Evolutionary conservation across 805 yeast species (phyloP).

Genomic region (Vanderwaltozyma yarrowii): DNA sequence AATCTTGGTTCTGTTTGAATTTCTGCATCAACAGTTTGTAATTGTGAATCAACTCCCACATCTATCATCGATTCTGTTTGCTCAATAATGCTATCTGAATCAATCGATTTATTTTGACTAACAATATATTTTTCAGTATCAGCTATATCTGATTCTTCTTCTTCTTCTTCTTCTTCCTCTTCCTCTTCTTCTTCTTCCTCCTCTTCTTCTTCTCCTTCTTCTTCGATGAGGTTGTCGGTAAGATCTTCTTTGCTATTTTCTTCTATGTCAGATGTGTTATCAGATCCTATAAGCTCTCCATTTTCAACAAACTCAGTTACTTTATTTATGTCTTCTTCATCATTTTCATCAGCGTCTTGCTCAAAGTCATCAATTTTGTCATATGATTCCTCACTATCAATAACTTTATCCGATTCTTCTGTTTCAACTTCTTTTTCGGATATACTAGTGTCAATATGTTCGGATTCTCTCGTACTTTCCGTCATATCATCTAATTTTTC

Average conservation of each 20-base stretch:
- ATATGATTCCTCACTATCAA: conserved; percentile 2
- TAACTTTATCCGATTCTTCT: conserved; percentile 3
- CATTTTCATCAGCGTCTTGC: conserved; percentile 7
- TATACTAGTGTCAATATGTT: neutral
- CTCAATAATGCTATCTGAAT: no score
- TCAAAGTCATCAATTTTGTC: neutral
- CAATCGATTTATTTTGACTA: neutral
- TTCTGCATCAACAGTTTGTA: neutral
- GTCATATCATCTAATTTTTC: neutral
- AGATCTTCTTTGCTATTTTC: no score
- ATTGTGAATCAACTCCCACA: no score
- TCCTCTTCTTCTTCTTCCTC: no score
- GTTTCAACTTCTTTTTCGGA: neutral
- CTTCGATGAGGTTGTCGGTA: no score
- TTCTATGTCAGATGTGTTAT: no score
- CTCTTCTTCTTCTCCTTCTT: no score
- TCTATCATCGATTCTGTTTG: no score
- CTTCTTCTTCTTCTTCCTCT: neutral
- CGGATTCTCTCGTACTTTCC: conserved; percentile 3
- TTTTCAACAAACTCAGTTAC: no score
- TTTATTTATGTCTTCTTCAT: no score
- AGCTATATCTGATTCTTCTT: conserved; percentile 12
- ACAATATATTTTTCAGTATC: neutral
- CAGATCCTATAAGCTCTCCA: no score
- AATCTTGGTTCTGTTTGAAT: neutral